phyloP scores from a whole-genome alignment of 768 basidiomycete genomes.

The Dioszegia aurantiaca region DNA sequence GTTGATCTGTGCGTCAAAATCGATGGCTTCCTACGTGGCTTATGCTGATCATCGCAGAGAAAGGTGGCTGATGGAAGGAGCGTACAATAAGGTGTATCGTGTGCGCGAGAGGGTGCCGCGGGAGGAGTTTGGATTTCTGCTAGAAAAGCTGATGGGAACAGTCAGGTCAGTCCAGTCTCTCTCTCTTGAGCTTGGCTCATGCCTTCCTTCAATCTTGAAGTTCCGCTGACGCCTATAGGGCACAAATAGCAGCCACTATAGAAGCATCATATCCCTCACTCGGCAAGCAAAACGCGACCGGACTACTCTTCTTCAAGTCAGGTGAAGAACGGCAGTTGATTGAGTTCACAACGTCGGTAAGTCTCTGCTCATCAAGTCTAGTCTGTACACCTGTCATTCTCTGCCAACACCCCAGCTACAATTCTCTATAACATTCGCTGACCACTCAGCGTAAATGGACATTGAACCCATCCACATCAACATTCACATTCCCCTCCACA shows the following conservation, averaged over 20 bases:
- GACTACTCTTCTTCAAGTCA: conserved; percentile 85
- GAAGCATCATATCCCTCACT: conserved; percentile 89
- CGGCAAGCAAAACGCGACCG: conserved; percentile 82
- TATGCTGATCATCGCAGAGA: conserved; percentile 57
- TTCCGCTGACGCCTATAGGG: no score
- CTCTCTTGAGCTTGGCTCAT: conserved; percentile 1
- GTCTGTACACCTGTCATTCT: no score
- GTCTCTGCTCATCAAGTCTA: conserved; percentile 27
- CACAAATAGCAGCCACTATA: conserved; percentile 95
- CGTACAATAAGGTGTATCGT: conserved; percentile 96
- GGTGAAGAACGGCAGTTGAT: conserved; percentile 63
- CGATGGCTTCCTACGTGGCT: neutral
- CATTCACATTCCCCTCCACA: conserved; percentile 67
- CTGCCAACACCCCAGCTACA: no score
- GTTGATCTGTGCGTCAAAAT: conserved; percentile 45
- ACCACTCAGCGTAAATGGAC: conserved; percentile 62
- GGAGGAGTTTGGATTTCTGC: conserved; percentile 91
- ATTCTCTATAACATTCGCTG: neutral
- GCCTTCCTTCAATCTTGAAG: no score
- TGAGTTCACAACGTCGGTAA: conserved; percentile 74
- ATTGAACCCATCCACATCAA: conserved; percentile 65
- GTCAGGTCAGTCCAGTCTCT: conserved; percentile 64
- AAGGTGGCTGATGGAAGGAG: conserved; percentile 97
- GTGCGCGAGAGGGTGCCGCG: conserved; percentile 87
- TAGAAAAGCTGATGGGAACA: conserved; percentile 88